Conservation (phyloP, 2,329 filamentous ascomycete genomes). For the Knufia petricola region DNA sequence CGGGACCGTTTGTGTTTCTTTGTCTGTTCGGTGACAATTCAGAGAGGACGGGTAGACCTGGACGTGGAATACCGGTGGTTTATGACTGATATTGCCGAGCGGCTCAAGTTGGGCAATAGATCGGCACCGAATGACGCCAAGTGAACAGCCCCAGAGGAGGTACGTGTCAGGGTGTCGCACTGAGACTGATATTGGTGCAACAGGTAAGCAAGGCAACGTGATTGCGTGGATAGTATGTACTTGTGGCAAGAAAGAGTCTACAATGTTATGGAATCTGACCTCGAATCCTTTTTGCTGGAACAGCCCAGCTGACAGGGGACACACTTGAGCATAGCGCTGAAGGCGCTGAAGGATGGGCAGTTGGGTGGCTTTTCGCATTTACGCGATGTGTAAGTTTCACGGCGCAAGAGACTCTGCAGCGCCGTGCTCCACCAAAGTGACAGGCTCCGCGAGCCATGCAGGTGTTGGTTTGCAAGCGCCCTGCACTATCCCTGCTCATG, state of each 20-base stretch:
- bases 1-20: not conserved
- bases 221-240: not conserved
- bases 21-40: not conserved
- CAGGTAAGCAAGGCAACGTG: not conserved
- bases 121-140: not conserved
- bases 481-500: slow-evolving; percentile 1
- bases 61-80: not conserved
- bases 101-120: no score
- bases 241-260: not conserved
- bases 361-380: no score
- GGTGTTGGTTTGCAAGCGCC: slow-evolving; percentile 3
- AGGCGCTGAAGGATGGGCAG: slow-evolving; percentile 2
- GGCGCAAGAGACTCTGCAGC: not conserved
- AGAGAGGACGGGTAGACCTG: not conserved
- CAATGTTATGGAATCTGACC: no score
- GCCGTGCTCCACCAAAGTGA: not conserved
- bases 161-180: not conserved
- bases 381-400: not conserved
- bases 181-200: not conserved
- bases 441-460: slow-evolving; percentile 1
- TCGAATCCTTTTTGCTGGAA: slow-evolving; percentile 2
- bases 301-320: not conserved
- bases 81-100: not conserved
- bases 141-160: not conserved
- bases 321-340: not conserved